Percentiles rank a stretch among this genome's conserved stretches.
phyloP scores from a whole-genome alignment of 768 basidiomycete species.

The Boletus huronensis region DNA sequence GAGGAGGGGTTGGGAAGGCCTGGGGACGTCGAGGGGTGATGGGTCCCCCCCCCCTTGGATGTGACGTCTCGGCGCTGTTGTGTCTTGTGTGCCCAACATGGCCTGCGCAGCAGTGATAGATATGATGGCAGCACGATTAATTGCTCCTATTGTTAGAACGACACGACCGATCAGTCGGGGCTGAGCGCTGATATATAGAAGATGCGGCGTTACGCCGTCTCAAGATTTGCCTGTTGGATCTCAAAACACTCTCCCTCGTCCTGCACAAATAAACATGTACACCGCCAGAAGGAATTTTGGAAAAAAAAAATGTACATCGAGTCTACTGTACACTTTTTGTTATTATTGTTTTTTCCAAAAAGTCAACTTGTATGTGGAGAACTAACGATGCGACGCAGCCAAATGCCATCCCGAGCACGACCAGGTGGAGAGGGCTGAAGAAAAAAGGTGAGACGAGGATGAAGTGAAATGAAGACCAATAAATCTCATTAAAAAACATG shows the following conservation, averaged over 20 bases:
- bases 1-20: slow-evolving; percentile 36
- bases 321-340: slow-evolving; percentile 3
- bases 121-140: not conserved
- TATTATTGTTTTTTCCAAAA: too few relatives aligned
- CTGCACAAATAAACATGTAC: not conserved
- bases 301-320: not conserved
- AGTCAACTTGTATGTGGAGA: too few relatives aligned
- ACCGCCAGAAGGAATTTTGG: too few relatives aligned
- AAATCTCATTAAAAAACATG: not conserved
- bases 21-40: slow-evolving; percentile 8
- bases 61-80: not conserved
- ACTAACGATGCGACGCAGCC: not conserved
- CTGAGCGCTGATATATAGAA: not conserved
- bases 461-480: not conserved
- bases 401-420: not conserved
- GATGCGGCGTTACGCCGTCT: too few relatives aligned
- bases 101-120: not conserved
- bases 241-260: not conserved
- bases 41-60: not conserved
- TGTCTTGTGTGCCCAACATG: not conserved
- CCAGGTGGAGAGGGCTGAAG: not conserved
- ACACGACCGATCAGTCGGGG: not conserved
- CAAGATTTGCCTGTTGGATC: not conserved
- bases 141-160: not conserved
- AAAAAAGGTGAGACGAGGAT: too few relatives aligned